These are phyloP conservation scores for Bisporella sp. DNA, from an alignment of 2,329 filamentous ascomycete species.

Conservation along the genomic window DNA sequence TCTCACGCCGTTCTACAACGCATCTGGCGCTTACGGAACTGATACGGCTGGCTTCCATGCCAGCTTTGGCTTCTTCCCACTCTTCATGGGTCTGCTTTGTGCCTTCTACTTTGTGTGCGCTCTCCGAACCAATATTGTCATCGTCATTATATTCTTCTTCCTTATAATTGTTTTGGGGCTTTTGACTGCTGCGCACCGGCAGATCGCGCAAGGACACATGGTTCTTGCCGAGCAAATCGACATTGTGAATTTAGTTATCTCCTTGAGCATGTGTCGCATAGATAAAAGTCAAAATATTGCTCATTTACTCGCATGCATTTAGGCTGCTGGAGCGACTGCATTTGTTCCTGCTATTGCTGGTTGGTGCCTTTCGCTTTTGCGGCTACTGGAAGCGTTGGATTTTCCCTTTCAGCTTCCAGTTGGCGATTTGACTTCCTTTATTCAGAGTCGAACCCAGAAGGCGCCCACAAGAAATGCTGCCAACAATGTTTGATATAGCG, in stretches of 20 bases:
- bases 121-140: constrained; percentile 64
- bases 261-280: too few species aligned
- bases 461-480: too few species aligned
- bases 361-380: too few species aligned
- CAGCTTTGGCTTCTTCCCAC: constrained; percentile 32
- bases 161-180: constrained; percentile 53
- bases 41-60: constrained; percentile 16
- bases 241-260: neutral
- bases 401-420: too few species aligned
- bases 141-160: constrained; percentile 61
- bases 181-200: constrained; percentile 54
- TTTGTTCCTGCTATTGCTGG: too few species aligned
- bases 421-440: too few species aligned
- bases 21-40: constrained; percentile 36
- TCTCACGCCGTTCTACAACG: constrained; percentile 45
- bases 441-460: too few species aligned
- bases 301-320: too few species aligned
- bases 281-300: too few species aligned
- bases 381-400: too few species aligned
- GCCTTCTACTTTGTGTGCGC: constrained; percentile 50
- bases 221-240: neutral
- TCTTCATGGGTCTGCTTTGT: constrained; percentile 23
- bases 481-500: too few species aligned
- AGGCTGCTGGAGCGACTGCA: too few species aligned
- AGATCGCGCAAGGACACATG: constrained; percentile 18